phyloP scores from a whole-genome alignment of 2,329 filamentous ascomycete species.

The Ophiosphaerella narmari region DNA sequence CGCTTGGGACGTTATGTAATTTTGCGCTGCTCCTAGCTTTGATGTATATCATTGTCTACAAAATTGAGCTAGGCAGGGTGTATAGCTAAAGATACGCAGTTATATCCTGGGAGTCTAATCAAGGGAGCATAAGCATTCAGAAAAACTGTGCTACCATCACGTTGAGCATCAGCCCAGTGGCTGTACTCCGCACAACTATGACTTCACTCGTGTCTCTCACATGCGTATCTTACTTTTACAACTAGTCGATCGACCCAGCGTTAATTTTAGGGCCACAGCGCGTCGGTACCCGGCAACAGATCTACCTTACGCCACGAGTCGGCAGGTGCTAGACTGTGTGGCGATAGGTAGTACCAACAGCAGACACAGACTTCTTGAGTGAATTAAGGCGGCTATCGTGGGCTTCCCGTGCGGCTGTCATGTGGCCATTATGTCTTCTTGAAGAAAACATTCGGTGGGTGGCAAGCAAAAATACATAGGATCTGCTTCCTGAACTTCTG shows the following conservation, averaged over 20 bases:
- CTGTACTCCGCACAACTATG: background rate
- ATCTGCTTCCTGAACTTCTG: background rate
- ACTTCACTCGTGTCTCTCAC: background rate
- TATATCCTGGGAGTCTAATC: background rate
- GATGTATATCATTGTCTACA: background rate
- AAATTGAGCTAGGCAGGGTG: background rate
- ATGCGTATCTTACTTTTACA: background rate
- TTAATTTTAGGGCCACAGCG: background rate
- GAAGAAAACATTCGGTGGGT: background rate
- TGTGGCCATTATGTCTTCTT: background rate
- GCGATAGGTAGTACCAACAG: background rate
- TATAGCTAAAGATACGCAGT: background rate
- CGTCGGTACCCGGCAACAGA: background rate
- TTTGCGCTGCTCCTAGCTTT: background rate
- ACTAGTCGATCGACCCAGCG: background rate
- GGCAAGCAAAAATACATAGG: background rate
- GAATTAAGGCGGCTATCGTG: background rate
- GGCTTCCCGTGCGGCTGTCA: background rate
- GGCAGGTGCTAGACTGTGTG: constrained; percentile 1
- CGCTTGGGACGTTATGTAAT: background rate
- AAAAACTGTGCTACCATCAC: background rate
- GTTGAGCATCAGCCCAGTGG: background rate
- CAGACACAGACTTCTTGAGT: background rate
- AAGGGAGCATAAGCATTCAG: background rate
- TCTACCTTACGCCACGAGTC: constrained; percentile 2